These are phyloP conservation scores for Trichophyton schoenleinii DNA, from an alignment of 2,329 filamentous ascomycete genomes.

Conservation along the genomic window DNA sequence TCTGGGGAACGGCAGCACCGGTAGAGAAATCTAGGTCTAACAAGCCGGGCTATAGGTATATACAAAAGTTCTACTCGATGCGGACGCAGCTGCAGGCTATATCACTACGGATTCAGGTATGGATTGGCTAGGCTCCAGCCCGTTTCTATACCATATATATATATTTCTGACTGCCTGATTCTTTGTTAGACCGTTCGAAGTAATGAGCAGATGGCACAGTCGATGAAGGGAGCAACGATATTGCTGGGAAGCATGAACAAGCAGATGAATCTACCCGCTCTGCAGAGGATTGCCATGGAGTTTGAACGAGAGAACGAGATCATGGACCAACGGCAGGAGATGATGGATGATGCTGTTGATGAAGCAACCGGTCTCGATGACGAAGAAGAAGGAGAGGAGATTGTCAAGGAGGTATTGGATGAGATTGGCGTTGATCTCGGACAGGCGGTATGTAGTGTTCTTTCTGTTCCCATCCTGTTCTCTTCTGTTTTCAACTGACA, in stretches of 20 bases:
- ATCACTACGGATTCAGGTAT: conserved; percentile 80
- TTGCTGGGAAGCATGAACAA: conserved; percentile 94
- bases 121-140: background rate
- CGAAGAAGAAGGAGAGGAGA: conserved; percentile 92
- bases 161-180: background rate
- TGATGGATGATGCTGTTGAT: conserved; percentile 99
- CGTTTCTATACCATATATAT: background rate
- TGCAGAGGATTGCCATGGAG: conserved; percentile 96
- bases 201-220: conserved; percentile 99
- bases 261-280: conserved; percentile 88
- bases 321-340: conserved; percentile 97
- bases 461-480: background rate
- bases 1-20: no score
- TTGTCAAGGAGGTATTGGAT: conserved; percentile 90
- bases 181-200: conserved; percentile 64
- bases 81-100: conserved; percentile 94
- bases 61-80: conserved; percentile 99
- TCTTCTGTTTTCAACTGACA: conserved; percentile 11
- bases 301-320: conserved; percentile 98
- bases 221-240: conserved; percentile 94
- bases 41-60: conserved; percentile 48
- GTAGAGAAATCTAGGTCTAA: background rate
- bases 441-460: conserved; percentile 56
- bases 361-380: conserved; percentile 84
- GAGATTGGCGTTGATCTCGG: conserved; percentile 92